Evolutionary conservation across 139 green algal species (phyloP).

Genomic region (Chlamydomonas schloesseri): DNA sequence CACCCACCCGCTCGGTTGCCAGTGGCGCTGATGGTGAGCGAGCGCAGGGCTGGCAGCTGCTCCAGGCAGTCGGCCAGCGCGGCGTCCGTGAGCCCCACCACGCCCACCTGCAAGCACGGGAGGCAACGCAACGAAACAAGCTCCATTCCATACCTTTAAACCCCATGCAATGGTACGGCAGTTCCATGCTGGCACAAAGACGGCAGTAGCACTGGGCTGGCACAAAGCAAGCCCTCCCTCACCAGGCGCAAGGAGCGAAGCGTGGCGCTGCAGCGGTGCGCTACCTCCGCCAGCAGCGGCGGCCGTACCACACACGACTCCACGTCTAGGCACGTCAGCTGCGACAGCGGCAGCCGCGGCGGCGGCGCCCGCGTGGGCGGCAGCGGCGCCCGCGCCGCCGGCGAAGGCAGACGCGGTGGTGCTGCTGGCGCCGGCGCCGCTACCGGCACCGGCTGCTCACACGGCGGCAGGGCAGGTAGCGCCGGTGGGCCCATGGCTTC

Average conservation of each 20-base stretch:
- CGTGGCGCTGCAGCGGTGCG: neutral
- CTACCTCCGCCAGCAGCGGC: slow-evolving; percentile 12
- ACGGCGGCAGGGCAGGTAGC: too few species aligned
- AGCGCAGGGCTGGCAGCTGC: neutral
- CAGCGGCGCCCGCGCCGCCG: neutral
- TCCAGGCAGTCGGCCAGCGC: slow-evolving; percentile 2
- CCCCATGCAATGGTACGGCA: too few species aligned
- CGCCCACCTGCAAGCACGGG: neutral
- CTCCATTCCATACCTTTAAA: too few species aligned
- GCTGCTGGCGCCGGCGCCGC: neutral
- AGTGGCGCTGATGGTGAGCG: neutral
- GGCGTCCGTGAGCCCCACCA: slow-evolving; percentile 22
- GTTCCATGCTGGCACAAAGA: too few species aligned
- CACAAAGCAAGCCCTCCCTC: too few species aligned
- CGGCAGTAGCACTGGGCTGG: too few species aligned
- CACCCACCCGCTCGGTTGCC: slow-evolving; percentile 27
- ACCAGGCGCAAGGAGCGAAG: slow-evolving; percentile 28
- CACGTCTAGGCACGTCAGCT: slow-evolving; percentile 7
- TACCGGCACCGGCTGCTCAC: neutral
- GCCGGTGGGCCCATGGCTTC: too few species aligned
- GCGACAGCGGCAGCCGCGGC: neutral
- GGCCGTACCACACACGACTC: slow-evolving; percentile 24
- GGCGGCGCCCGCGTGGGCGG: neutral
- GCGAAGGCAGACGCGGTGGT: neutral
- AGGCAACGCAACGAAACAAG: too few species aligned